Evolutionary conservation across 140 eudicot genomes (phyloP).

Genomic region (Ambrosia hybrid): DNA sequence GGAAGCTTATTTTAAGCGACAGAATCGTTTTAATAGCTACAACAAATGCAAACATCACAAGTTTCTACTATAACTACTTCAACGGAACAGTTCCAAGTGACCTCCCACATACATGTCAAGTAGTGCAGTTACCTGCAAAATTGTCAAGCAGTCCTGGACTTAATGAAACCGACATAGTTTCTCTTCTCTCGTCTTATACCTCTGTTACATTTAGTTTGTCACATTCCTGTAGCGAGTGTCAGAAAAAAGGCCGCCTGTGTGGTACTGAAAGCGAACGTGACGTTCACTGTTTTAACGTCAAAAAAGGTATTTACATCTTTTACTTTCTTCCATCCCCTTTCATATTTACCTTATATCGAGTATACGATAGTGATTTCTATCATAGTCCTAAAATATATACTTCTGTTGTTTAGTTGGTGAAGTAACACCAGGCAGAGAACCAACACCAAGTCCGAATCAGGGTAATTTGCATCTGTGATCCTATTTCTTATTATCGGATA

Average conservation of each 20-base stretch:
- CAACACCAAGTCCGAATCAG: too few relatives aligned
- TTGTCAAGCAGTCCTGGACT: neutral
- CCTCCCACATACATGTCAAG: neutral
- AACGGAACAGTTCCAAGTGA: too few relatives aligned
- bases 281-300: constrained; percentile 8
- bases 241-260: neutral
- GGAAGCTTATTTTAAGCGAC: neutral
- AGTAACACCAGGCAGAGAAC: too few relatives aligned
- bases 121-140: neutral
- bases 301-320: neutral
- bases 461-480: too few relatives aligned
- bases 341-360: neutral
- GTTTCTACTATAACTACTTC: neutral
- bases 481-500: too few relatives aligned
- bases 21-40: neutral
- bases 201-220: constrained; percentile 1
- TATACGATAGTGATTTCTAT: neutral
- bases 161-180: too few relatives aligned
- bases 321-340: neutral
- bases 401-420: too few relatives aligned
- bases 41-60: neutral
- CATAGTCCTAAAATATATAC: too few relatives aligned
- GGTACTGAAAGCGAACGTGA: neutral
- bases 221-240: neutral
- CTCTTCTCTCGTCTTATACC: neutral